A percentile compares a stretch with the other conserved stretches of the same genome.
Conservation (phyloP, 2,329 filamentous ascomycete genomes). For the Colletotrichum sp. region DNA sequence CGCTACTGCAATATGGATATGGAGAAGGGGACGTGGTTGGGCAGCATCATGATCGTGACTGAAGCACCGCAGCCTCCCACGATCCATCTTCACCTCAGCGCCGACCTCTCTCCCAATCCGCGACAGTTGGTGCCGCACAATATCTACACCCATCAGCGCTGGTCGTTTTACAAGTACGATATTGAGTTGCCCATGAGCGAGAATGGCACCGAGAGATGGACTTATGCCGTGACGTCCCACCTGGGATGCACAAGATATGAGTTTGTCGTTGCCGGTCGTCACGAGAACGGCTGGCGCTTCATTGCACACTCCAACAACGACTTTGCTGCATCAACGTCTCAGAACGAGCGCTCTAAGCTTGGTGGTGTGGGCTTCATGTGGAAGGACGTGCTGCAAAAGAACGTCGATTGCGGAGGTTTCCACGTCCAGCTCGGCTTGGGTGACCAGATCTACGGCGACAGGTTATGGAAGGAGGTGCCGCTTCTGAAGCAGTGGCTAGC, state of each 20-base stretch:
- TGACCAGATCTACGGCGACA: slow-evolving; percentile 93
- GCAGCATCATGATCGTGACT: slow-evolving; percentile 91
- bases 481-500: slow-evolving; percentile 93
- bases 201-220: slow-evolving; percentile 83
- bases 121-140: slow-evolving; percentile 81
- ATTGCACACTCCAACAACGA: slow-evolving; percentile 96
- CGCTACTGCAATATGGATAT: slow-evolving; percentile 98
- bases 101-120: slow-evolving; percentile 91
- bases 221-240: slow-evolving; percentile 96
- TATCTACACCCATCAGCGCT: slow-evolving; percentile 89
- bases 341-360: slow-evolving; percentile 82
- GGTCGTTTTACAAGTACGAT: slow-evolving; percentile 96
- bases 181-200: slow-evolving; percentile 91
- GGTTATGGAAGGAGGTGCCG: slow-evolving; percentile 95
- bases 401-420: slow-evolving; percentile 94
- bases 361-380: slow-evolving; percentile 96
- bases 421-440: slow-evolving; percentile 92
- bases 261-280: slow-evolving; percentile 88
- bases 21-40: slow-evolving; percentile 87
- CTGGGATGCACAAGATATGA: slow-evolving; percentile 98
- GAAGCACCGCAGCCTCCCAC: slow-evolving; percentile 92
- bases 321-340: slow-evolving; percentile 85
- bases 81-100: slow-evolving; percentile 90
- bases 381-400: slow-evolving; percentile 98
- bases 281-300: slow-evolving; percentile 94